phyloP scores from a whole-genome alignment of 2,329 filamentous ascomycete genomes.

The Exophiala xenobiotica region DNA sequence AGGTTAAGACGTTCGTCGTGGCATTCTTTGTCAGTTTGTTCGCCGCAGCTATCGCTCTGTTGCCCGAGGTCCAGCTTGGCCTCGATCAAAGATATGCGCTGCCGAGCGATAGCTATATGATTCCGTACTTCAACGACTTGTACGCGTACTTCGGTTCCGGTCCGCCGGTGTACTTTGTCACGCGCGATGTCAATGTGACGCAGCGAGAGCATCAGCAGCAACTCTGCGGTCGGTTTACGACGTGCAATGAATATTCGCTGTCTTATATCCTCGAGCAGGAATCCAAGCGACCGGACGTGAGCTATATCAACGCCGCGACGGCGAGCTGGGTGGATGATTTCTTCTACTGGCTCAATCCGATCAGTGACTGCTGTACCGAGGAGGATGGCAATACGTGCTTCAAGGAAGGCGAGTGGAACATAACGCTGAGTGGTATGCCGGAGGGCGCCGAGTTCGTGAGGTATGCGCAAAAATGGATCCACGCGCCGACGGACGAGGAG shows the following conservation, averaged over 20 bases:
- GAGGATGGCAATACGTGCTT: constrained; percentile 75
- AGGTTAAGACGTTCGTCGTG: constrained; percentile 73
- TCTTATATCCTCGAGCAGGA: constrained; percentile 92
- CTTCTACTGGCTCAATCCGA: constrained; percentile 93
- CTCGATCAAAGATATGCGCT: constrained; percentile 94
- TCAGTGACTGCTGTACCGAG: constrained; percentile 70
- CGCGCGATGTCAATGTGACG: constrained; percentile 75
- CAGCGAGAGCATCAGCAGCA: constrained; percentile 74
- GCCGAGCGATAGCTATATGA: constrained; percentile 89
- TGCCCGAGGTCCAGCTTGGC: constrained; percentile 81
- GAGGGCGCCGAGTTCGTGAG: constrained; percentile 86
- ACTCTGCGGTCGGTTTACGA: constrained; percentile 86
- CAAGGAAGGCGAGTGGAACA: constrained; percentile 78
- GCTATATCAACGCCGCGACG: constrained; percentile 81
- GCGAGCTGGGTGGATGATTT: constrained; percentile 98
- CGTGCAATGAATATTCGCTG: constrained; percentile 79
- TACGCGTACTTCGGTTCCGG: constrained; percentile 89
- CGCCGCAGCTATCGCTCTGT: constrained; percentile 76
- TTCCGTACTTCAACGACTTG: constrained; percentile 93
- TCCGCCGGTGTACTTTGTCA: constrained; percentile 95
- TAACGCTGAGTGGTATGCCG: constrained; percentile 86
- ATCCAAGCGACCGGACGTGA: constrained; percentile 81
- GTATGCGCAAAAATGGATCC: constrained; percentile 81
- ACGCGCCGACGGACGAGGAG: constrained; percentile 73
- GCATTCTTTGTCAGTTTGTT: constrained; percentile 84